Percentiles rank a stretch among this genome's conserved stretches.
Evolutionary conservation across 352 stramenopile genomes (phyloP).

Genomic region (Phytopythium ostracodes): DNA sequence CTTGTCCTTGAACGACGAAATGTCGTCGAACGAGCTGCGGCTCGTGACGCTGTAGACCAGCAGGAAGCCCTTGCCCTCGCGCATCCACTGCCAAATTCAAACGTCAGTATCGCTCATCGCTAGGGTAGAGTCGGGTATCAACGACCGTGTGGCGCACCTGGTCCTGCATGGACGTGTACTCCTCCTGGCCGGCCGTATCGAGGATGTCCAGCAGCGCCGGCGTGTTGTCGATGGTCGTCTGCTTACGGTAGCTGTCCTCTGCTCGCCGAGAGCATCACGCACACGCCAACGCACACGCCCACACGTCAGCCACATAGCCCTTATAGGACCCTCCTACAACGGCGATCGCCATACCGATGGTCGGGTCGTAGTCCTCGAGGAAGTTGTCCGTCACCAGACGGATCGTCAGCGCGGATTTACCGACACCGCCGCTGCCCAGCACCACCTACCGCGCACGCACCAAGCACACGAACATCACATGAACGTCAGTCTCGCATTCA

Average conservation of each 20-base stretch:
- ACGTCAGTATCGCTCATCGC: not conserved
- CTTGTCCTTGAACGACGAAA: slow-evolving; percentile 87
- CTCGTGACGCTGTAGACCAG: slow-evolving; percentile 89
- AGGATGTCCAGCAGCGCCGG: slow-evolving; percentile 87
- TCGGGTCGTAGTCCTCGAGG: slow-evolving; percentile 92
- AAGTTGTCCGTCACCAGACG: slow-evolving; percentile 92
- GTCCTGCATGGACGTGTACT: slow-evolving; percentile 91
- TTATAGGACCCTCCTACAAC: not conserved
- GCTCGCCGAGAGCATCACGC: not conserved
- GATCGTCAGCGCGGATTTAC: slow-evolving; percentile 91
- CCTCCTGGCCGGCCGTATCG: slow-evolving; percentile 90
- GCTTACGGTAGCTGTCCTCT: slow-evolving; percentile 93
- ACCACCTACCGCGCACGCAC: slow-evolving; percentile 47
- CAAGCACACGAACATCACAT: not conserved
- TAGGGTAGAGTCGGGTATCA: not conserved
- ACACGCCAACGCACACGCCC: not conserved
- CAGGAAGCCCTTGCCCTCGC: slow-evolving; percentile 89
- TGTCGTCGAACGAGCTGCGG: slow-evolving; percentile 89
- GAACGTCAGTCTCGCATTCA: not conserved
- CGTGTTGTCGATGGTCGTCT: slow-evolving; percentile 81
- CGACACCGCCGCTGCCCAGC: slow-evolving; percentile 86
- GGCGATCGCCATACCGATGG: slow-evolving; percentile 54
- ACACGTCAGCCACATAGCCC: not conserved
- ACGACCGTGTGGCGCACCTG: slow-evolving; percentile 36
- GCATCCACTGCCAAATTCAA: slow-evolving; percentile 78